Conservation (phyloP, 148 eudicot genomes). For the Vaccinium corymbosum region DNA sequence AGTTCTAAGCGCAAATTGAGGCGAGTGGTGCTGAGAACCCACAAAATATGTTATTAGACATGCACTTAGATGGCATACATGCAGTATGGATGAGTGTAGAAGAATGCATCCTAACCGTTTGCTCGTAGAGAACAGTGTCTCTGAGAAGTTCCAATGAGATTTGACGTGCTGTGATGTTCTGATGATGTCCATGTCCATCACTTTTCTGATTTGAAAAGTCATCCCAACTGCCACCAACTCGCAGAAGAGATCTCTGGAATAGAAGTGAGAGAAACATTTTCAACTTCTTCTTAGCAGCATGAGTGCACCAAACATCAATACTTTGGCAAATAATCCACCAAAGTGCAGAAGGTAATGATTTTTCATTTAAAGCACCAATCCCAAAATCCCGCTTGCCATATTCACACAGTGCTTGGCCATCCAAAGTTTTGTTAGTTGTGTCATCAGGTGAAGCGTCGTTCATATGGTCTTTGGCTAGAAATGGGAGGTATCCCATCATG, state of each 20-base stretch:
- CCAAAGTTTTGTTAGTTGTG: slow-evolving; percentile 15
- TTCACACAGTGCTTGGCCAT: slow-evolving; percentile 16
- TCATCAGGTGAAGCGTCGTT: slow-evolving; percentile 21
- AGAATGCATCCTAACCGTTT: slow-evolving; percentile 47
- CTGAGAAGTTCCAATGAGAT: slow-evolving; percentile 59
- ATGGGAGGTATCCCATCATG: slow-evolving; percentile 41
- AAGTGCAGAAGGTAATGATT: slow-evolving; percentile 54
- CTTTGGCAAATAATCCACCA: slow-evolving; percentile 80
- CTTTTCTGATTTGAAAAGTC: slow-evolving; percentile 22
- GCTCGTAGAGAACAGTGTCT: slow-evolving; percentile 68
- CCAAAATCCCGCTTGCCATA: slow-evolving; percentile 48
- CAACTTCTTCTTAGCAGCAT: slow-evolving; percentile 63
- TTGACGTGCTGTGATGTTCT: slow-evolving; percentile 41
- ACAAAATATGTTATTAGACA: slow-evolving; percentile 2
- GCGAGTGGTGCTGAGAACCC: not conserved
- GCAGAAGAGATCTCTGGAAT: slow-evolving; percentile 39
- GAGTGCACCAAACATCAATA: slow-evolving; percentile 70
- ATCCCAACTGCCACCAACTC: slow-evolving; percentile 18
- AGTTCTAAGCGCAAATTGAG: not conserved
- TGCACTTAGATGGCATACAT: slow-evolving; percentile 2
- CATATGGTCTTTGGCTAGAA: slow-evolving; percentile 27
- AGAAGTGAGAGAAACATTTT: slow-evolving; percentile 56
- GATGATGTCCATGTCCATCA: slow-evolving; percentile 18
- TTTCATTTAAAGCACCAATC: slow-evolving; percentile 53
- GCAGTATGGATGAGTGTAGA: not conserved